Conservation (phyloP, 495 filamentous ascomycete genomes). For the Aspergillus cristatus region DNA sequence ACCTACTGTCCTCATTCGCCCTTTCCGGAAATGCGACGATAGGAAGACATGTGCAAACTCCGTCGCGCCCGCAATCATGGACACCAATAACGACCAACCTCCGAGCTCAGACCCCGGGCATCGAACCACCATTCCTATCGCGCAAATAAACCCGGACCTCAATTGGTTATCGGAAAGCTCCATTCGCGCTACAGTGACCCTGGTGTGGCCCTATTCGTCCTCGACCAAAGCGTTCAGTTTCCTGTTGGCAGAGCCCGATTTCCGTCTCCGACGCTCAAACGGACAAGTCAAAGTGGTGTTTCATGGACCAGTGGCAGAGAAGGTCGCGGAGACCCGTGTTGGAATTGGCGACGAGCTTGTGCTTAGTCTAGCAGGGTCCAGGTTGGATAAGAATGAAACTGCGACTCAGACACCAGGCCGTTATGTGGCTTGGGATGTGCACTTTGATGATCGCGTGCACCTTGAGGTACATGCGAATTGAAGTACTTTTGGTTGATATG, state of each 20-base stretch:
- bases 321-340: conserved; percentile 53
- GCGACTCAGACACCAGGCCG: conserved; percentile 51
- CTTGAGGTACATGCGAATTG: conserved; percentile 44
- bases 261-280: conserved; percentile 64
- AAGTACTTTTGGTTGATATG: not conserved
- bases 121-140: conserved; percentile 48
- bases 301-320: conserved; percentile 58
- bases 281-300: conserved; percentile 83
- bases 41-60: conserved; percentile 10
- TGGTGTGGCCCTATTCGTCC: conserved; percentile 87
- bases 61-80: conserved; percentile 22
- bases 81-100: conserved; percentile 18
- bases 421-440: conserved; percentile 66
- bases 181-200: conserved; percentile 63
- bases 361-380: conserved; percentile 56
- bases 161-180: conserved; percentile 20
- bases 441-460: conserved; percentile 45
- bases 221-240: conserved; percentile 63
- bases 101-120: conserved; percentile 15
- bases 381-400: conserved; percentile 43
- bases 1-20: too few relatives aligned
- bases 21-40: conserved; percentile 1
- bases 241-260: conserved; percentile 76
- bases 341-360: conserved; percentile 69
- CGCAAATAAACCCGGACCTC: conserved; percentile 53